phyloP scores from a whole-genome alignment of 202 grass and related monocot genomes.

The Brachypodium distachyon region DNA sequence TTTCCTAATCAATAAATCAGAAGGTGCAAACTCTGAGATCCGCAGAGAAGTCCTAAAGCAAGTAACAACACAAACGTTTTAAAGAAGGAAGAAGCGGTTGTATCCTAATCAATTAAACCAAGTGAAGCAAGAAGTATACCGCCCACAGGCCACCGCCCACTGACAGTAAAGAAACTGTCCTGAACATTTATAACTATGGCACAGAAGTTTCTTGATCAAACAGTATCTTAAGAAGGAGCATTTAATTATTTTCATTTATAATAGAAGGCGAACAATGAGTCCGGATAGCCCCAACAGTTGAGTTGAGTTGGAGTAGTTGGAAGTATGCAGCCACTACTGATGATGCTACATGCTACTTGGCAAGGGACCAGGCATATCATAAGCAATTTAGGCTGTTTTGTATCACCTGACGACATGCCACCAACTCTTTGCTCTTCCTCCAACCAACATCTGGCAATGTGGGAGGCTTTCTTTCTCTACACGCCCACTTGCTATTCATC shows the following conservation, averaged over 20 bases:
- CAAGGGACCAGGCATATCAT: conserved; percentile 19
- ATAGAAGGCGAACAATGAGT: background rate
- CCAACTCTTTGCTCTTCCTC: conserved; percentile 11
- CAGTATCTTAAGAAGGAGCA: background rate
- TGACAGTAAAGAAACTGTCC: background rate
- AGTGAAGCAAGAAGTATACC: background rate
- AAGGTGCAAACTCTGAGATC: background rate
- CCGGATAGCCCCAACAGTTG: background rate
- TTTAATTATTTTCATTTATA: background rate
- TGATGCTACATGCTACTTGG: conserved; percentile 9
- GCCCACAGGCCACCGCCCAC: background rate
- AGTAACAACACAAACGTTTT: background rate
- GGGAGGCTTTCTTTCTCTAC: background rate
- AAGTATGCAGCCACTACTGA: background rate
- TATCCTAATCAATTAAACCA: background rate
- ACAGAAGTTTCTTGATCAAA: background rate
- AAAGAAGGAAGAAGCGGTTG: no score
- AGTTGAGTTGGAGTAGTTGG: background rate
- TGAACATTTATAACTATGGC: background rate
- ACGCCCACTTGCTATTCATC: background rate
- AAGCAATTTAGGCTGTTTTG: background rate
- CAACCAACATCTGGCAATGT: background rate
- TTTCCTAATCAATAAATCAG: background rate
- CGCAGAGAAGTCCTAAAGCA: background rate
- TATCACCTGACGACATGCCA: background rate